Percentiles rank a stretch among this genome's conserved stretches.
Evolutionary conservation across 257 asterid genomes (phyloP).

Genomic region (Eucommia ulmoides): DNA sequence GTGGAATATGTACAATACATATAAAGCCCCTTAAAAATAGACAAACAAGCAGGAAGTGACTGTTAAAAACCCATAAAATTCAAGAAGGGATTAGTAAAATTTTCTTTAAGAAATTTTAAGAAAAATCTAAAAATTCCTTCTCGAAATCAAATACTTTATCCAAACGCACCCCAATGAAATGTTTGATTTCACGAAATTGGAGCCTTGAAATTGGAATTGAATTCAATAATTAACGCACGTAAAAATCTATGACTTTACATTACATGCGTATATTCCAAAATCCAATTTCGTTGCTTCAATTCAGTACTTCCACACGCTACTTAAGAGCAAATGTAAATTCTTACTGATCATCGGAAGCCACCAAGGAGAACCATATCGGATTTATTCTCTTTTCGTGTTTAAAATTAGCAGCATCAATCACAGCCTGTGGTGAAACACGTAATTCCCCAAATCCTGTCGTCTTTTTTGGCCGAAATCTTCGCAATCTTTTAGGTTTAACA

Average conservation of each 20-base stretch:
- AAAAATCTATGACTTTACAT: too few relatives aligned
- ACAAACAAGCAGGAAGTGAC: too few relatives aligned
- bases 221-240: too few relatives aligned
- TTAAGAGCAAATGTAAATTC: not conserved
- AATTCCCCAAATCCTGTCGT: not conserved
- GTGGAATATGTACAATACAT: too few relatives aligned
- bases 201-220: too few relatives aligned
- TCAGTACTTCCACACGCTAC: not conserved
- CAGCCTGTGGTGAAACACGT: not conserved
- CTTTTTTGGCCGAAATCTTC: not conserved
- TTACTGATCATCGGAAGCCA: not conserved
- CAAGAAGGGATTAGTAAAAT: not conserved
- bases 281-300: not conserved
- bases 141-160: too few relatives aligned
- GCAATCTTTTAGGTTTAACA: not conserved
- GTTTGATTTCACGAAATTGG: too few relatives aligned
- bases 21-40: too few relatives aligned
- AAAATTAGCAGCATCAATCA: not conserved
- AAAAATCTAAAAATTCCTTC: too few relatives aligned
- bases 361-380: conserved; percentile 3
- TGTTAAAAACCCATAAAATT: too few relatives aligned
- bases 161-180: too few relatives aligned
- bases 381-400: not conserved
- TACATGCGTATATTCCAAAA: not conserved
- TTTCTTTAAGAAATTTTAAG: not conserved